Base-by-base conservation (phyloP, 129 eudicot species). In the Gnaphalium uliginosum region DNA sequence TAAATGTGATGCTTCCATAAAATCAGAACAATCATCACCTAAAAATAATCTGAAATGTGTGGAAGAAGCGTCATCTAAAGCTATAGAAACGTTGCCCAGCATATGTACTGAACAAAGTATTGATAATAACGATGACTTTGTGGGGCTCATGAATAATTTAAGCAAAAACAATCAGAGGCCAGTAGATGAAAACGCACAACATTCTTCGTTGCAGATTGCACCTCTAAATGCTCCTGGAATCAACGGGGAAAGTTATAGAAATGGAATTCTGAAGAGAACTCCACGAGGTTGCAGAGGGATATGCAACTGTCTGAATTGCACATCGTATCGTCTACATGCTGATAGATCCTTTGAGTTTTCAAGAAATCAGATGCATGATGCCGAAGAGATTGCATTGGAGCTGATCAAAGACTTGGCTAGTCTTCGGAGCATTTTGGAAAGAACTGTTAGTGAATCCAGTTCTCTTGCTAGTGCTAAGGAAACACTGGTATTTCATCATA, bases 271-370 rank as follows among this genome's bases (percentile, higher is more conserved):
- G 53, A 90, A 90, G 78, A 90, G 85, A 80, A 76, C 75, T 70
- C 89, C 90, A 63, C 41, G 84, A 70, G 90, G 97, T 22, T 91
- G 97, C 83, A 83, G 95, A 81, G 97, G 97, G 78, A 71, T 81
- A 29, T 91, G 97, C 76, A 79, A 75, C 60, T 92, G 97, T 83
- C 68, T 92, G 77, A 82, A 85, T 10, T 92, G 96, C 83, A 79
- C 93, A 48, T 83, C 90, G 29, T 92, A 83, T 67, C 92, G 90
- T 66, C 83, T 92, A 29, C 88, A 92, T 73, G 96, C 97, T 54
- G 97, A 87, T 65, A 87, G 92, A 73, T 88, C 96, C 4, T 92
- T 87, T 54, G 96, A 87, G 64, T 92, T 89, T 67, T 87, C 97
- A 43, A 84, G 87, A 76, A 89, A 87, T 71, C 97, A 92, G 76